Evolutionary conservation across 2,329 filamentous ascomycete species (phyloP), one percentile per base, ranked within the genome.

Genomic region (Coccinonectria pachysandricola): DNA sequence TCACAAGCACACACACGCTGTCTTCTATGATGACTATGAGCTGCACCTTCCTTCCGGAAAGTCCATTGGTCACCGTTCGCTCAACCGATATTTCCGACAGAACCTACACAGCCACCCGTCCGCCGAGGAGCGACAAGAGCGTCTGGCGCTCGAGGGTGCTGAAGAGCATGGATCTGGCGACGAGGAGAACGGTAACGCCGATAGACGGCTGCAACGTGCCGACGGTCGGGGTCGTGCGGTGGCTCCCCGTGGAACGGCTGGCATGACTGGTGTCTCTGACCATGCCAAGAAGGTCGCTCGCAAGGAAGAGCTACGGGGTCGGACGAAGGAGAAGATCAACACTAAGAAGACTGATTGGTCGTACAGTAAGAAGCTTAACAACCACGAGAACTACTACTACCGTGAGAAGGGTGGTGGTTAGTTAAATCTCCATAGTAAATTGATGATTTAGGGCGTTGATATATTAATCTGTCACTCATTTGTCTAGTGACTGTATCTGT

Each of bases 21-120:
- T 84, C 12, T 94, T 92, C 53, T 78, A 92, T 48, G 84, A 92
- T 43, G 91, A 98, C 22, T 87, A 84, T 46, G 91, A 96, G 55
- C 70, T 98, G 27, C 86, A 98, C 49, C 72, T 98, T 8, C 91
- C 91, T 2, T 85, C 81, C 4, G 91, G 91, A 27, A 79, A 82
- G 35, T 81, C 82, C 6, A 86, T 92, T 19, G 91, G 91, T 19
- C 91, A 98, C 53, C 75, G 91, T 24, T 91, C 84, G 6, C 60
- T 94, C 28, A 79, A 82, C 49, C 77, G 72, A 42, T 96, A 96
- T 59, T 98, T 77, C 62, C 78, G 84, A 33, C 91, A 98, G 60
- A 96, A 96, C 57, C 65, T 98, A 21, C 76, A 80, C 55, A 82
- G 75, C 53, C 79, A 94, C 52, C 86, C 86, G 2, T 77, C 81